A percentile compares a stretch with the other conserved stretches of the same genome.
These are phyloP conservation scores for Tausonia pullulans DNA, from an alignment of 1,284 basidiomycete species.

Conservation along the genomic window DNA sequence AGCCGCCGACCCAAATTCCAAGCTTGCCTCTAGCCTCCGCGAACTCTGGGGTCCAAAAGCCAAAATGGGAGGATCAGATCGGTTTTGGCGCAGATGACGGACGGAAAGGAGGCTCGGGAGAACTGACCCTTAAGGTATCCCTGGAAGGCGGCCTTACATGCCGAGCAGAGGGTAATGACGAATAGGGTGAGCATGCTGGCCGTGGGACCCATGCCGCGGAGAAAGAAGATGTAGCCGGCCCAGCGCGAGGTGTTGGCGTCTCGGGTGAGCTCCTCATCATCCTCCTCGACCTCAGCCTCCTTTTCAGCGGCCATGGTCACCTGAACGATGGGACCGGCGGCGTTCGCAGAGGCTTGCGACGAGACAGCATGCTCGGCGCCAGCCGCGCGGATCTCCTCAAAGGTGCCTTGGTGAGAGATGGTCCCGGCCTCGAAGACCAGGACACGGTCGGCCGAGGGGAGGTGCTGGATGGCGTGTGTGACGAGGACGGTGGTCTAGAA, in stretches of 20 bases:
- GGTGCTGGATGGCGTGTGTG: slow-evolving; percentile 19
- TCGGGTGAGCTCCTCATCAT: slow-evolving; percentile 1
- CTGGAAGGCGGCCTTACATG: neutral
- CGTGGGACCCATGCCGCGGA: neutral
- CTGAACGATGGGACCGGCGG: too few species aligned
- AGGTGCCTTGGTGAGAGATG: slow-evolving; percentile 3
- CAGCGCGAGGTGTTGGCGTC: neutral
- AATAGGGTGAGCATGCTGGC: neutral
- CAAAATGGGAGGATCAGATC: neutral
- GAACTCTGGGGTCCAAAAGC: neutral
- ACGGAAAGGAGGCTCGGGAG: neutral
- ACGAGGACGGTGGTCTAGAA: slow-evolving; percentile 24
- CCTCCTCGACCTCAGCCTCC: neutral
- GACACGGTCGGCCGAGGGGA: slow-evolving; percentile 2
- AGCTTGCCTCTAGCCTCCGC: neutral
- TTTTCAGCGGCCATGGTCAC: too few species aligned
- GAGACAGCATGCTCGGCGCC: neutral
- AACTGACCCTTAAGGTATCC: neutral
- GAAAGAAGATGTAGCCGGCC: neutral
- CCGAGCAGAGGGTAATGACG: neutral
- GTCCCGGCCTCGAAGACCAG: slow-evolving; percentile 4
- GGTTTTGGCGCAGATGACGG: neutral
- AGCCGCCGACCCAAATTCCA: slow-evolving; percentile 3
- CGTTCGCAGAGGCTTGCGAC: too few species aligned
- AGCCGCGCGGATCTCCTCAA: neutral